A percentile compares a stretch with the other conserved stretches of the same genome.
These are phyloP conservation scores for Stygiomarasmius scandens DNA, from an alignment of 1,284 basidiomycete species.

Conservation along the genomic window DNA sequence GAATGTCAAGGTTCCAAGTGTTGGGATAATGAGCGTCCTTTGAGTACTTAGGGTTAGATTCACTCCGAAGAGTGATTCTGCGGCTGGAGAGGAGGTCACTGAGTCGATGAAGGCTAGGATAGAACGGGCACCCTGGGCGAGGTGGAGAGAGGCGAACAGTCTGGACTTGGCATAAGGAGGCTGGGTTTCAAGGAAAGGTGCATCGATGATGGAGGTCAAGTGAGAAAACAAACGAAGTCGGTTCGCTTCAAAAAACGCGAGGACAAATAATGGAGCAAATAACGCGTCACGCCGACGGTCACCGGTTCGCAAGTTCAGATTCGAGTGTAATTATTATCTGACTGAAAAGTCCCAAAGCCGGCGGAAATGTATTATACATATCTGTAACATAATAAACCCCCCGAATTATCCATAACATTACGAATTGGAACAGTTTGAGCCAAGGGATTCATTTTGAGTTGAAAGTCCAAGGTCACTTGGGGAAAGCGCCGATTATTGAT, in stretches of 20 bases:
- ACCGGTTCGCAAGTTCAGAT: too few species aligned
- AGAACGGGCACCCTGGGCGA: conserved; percentile 19
- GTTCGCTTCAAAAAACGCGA: neutral
- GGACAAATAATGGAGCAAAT: neutral
- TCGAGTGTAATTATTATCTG: too few species aligned
- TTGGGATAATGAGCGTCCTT: conserved; percentile 7
- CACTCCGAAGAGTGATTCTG: conserved; percentile 20
- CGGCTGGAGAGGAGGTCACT: conserved; percentile 20
- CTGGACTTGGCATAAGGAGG: conserved; percentile 4
- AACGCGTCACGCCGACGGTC: too few species aligned
- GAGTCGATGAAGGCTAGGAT: conserved; percentile 4
- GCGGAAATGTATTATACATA: too few species aligned
- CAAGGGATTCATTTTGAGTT: too few species aligned
- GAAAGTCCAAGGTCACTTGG: neutral
- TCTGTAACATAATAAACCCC: too few species aligned
- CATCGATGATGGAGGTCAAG: conserved; percentile 6
- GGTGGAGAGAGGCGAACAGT: conserved; percentile 9
- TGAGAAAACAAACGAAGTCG: neutral
- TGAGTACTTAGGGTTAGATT: conserved; percentile 24
- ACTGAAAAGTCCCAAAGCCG: too few species aligned
- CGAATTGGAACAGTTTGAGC: too few species aligned
- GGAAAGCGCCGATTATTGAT: neutral
- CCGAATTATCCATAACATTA: too few species aligned
- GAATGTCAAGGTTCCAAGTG: conserved; percentile 2
- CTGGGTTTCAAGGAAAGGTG: conserved; percentile 8